Percentiles rank a stretch among this genome's conserved stretches.
phyloP scores from a whole-genome alignment of 1,284 basidiomycete species.

The Tilletia caries region DNA sequence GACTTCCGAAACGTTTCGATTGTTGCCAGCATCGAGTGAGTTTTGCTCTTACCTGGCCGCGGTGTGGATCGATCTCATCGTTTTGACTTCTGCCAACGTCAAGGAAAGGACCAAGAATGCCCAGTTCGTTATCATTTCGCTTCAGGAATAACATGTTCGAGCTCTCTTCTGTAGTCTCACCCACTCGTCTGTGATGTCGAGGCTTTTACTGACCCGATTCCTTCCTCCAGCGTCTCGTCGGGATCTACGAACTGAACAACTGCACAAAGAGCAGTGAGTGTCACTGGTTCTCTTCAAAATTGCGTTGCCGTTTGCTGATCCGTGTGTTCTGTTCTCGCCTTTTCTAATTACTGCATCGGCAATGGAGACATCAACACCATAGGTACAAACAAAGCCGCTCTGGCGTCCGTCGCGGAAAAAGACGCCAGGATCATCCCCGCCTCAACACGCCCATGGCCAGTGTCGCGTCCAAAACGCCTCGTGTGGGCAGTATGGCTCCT shows the following conservation, averaged over 20 bases:
- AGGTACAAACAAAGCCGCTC: background rate
- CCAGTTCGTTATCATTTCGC: slow-evolving; percentile 93
- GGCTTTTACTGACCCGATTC: too few species aligned
- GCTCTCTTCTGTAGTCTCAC: slow-evolving; percentile 27
- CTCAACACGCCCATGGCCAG: background rate
- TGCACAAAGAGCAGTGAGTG: slow-evolving; percentile 59
- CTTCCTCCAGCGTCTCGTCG: slow-evolving; percentile 72
- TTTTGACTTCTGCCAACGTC: too few species aligned
- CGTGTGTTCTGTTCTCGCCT: background rate
- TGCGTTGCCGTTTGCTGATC: background rate
- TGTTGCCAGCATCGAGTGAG: slow-evolving; percentile 75
- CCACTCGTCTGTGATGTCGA: background rate
- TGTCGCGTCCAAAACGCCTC: background rate
- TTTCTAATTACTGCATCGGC: background rate
- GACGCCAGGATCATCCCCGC: background rate
- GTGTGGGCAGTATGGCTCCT: too few species aligned
- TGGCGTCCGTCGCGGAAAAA: background rate
- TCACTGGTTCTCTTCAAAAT: background rate
- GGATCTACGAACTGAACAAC: slow-evolving; percentile 95
- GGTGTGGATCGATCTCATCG: too few species aligned
- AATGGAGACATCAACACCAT: slow-evolving; percentile 10
- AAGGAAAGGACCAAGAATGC: slow-evolving; percentile 72
- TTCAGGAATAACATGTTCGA: slow-evolving; percentile 62
- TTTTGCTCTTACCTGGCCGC: background rate
- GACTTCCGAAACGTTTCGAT: slow-evolving; percentile 99